phyloP scores from a whole-genome alignment of 2,329 filamentous ascomycete species.

The Ceratocystiopsis brevicomis region DNA sequence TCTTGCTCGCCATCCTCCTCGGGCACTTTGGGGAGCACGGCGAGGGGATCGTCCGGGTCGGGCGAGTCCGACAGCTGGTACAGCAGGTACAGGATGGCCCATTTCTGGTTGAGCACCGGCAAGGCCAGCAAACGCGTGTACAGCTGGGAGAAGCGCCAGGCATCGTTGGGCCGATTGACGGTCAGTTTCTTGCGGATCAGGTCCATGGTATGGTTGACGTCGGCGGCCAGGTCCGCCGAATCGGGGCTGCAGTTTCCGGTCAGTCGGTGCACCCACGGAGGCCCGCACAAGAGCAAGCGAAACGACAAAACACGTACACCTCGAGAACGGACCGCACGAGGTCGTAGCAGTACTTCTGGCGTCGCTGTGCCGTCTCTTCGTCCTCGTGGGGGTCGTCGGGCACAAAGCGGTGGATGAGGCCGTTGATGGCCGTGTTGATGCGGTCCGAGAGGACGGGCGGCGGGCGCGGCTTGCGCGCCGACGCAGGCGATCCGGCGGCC shows the following conservation, averaged over 20 bases:
- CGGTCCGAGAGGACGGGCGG: constrained; percentile 38
- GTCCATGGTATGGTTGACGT: constrained; percentile 83
- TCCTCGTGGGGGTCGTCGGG: constrained; percentile 46
- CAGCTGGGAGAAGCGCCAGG: constrained; percentile 72
- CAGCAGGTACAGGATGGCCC: constrained; percentile 85
- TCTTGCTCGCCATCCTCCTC: constrained; percentile 3
- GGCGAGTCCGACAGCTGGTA: constrained; percentile 60
- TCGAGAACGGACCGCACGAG: constrained; percentile 32
- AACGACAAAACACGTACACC: constrained; percentile 26
- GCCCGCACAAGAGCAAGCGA: background rate
- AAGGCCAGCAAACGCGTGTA: constrained; percentile 80
- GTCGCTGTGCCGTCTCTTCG: constrained; percentile 47
- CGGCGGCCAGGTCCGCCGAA: constrained; percentile 36
- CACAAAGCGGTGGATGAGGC: constrained; percentile 57
- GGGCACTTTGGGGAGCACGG: constrained; percentile 21
- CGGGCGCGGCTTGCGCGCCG: constrained; percentile 25
- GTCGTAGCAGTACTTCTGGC: constrained; percentile 43
- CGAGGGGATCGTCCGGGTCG: constrained; percentile 32
- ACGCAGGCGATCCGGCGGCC: background rate
- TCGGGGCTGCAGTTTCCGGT: constrained; percentile 14
- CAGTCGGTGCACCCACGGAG: background rate
- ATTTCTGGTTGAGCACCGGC: constrained; percentile 86
- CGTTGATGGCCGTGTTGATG: constrained; percentile 61
- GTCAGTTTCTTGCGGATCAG: constrained; percentile 79
- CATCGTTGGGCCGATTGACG: constrained; percentile 57